Percentiles rank a stretch among this genome's conserved stretches.
Conservation (phyloP, 1,139 yeast species). For the Geotrichum reessii region DNA sequence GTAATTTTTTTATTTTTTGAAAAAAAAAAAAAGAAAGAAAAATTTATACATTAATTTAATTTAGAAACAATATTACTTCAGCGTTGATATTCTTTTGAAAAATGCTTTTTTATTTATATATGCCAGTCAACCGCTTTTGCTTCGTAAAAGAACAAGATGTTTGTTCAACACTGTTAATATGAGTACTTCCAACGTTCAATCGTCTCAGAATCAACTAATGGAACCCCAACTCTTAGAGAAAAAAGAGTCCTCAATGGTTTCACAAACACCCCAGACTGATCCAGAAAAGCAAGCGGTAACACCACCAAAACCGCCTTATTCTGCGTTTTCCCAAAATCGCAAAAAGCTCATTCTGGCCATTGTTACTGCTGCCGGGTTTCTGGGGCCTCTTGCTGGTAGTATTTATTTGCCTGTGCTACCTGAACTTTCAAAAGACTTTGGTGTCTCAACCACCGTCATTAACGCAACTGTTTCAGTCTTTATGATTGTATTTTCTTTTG, state of each 20-base stretch:
- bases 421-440: constrained; percentile 41
- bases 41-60: not conserved
- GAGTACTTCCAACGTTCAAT: not conserved
- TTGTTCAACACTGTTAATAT: not conserved
- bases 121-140: not conserved
- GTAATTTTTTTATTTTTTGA: no score
- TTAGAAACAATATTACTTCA: not conserved
- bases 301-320: constrained; percentile 10
- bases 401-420: constrained; percentile 56
- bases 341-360: constrained; percentile 34
- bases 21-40: no score
- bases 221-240: not conserved
- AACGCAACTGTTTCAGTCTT: constrained; percentile 58
- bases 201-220: not conserved
- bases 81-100: not conserved
- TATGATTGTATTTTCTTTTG: constrained; percentile 51
- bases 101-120: not conserved
- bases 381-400: constrained; percentile 58
- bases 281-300: not conserved
- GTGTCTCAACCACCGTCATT: constrained; percentile 43
- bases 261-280: not conserved
- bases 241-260: not conserved
- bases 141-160: not conserved
- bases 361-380: constrained; percentile 48
- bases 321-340: constrained; percentile 23